Evolutionary conservation across 306 rosid species (phyloP), one percentile per base, ranked within the genome.

Genomic region (Acacia confusa): DNA sequence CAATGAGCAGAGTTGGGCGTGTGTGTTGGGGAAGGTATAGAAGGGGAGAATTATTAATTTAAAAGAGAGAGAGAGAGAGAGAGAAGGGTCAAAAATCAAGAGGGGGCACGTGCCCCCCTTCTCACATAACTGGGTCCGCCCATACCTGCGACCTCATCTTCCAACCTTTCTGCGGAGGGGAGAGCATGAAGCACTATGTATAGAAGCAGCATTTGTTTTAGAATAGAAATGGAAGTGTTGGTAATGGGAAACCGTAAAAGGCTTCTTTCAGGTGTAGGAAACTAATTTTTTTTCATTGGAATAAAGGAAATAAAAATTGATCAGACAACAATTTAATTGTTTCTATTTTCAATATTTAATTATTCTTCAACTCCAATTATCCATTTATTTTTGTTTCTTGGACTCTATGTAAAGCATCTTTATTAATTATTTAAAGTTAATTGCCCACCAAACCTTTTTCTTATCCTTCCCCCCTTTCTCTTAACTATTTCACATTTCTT

Each of bases 221-320:
- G 69, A 69, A 75, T n/a, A 84, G 70, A 74, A 69, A 30, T 68
- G 27, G 7, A 28, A 45, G 72, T 43, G 65, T 30, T 64, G 20
- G 82, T 57, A 17, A 24, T 24, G 32, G 16, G 32, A 58, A 24
- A 10, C 32, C 1, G 65, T 57, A 9, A 57, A 57, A 57, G 64
- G 13, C 64, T 17, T 50, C 57, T 17, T 15, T 17, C 2, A 19
- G 60, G 60, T 1, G 25, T 20, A 53, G 25, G 24, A 53, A 53
- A 53, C n/a, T 53, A 8, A 55, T 22, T 0, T 7, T 57, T 22
- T 36, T 57, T 57, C 2, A 0, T 57, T 57, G 28, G 28, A 57
- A 22, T 9, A 57, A 8, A 55, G 17, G 65, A 24, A 57, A 57
- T n/a, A 22, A n/a, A 58, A 58, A 24, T 24, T n/a, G 0, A 20